Evolutionary conservation across 768 basidiomycete genomes (phyloP).

Genomic region (Kondoa malvinella): DNA sequence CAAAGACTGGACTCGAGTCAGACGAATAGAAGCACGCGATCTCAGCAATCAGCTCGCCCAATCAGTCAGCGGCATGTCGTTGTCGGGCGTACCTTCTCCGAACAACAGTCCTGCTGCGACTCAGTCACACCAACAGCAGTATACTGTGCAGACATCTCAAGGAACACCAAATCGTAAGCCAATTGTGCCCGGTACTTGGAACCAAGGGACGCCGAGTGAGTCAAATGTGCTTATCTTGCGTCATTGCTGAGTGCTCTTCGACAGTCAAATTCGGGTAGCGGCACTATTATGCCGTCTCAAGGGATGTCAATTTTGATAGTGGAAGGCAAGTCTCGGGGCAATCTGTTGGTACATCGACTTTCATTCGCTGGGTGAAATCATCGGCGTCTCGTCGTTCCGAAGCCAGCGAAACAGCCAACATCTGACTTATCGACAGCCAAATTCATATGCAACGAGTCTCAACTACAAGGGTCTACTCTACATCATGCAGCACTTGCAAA

Average conservation of each 20-base stretch:
- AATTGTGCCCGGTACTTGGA: constrained; percentile 15
- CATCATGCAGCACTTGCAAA: background rate
- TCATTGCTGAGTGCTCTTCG: background rate
- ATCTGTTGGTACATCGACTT: too few relatives aligned
- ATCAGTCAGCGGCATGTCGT: constrained; percentile 7
- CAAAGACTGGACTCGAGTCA: constrained; percentile 53
- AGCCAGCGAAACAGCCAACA: too few relatives aligned
- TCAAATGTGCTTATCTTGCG: background rate
- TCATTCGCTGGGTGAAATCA: too few relatives aligned
- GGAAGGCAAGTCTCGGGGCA: too few relatives aligned
- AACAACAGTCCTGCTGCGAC: constrained; percentile 8
- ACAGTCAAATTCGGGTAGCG: background rate
- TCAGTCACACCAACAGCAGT: constrained; percentile 2
- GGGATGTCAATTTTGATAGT: too few relatives aligned
- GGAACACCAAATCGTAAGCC: constrained; percentile 13
- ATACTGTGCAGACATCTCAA: constrained; percentile 4
- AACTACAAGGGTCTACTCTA: background rate
- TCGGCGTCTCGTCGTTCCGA: too few relatives aligned
- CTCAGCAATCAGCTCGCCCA: constrained; percentile 26
- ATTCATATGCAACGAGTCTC: too few relatives aligned
- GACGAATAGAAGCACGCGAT: constrained; percentile 61
- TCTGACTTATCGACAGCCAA: too few relatives aligned
- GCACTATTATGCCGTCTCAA: too few relatives aligned
- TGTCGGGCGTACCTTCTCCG: constrained; percentile 10
- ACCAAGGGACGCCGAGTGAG: background rate